Evolutionary conservation across 2,329 filamentous ascomycete species (phyloP).

Genomic region (Pestalotiopsis sp.): DNA sequence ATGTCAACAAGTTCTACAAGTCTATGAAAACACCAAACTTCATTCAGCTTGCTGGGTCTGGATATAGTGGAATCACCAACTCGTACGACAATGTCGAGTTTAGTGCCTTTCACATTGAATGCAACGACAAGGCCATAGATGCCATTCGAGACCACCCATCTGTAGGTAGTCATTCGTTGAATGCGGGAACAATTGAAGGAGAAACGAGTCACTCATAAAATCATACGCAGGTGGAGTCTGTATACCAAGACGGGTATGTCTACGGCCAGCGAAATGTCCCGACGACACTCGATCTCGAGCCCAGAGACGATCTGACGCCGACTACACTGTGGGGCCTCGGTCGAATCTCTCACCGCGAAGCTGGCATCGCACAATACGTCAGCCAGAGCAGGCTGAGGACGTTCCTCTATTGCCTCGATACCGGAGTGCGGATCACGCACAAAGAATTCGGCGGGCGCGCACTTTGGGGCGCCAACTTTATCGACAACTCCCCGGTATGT

Average conservation of each 20-base stretch:
- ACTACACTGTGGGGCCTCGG: conserved; percentile 26
- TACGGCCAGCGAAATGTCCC: conserved; percentile 16
- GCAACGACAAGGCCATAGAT: conserved; percentile 23
- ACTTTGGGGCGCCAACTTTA: conserved; percentile 28
- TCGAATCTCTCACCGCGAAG: conserved; percentile 27
- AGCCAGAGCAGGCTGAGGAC: conserved; percentile 16
- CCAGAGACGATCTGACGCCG: conserved; percentile 14
- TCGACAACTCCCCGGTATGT: conserved; percentile 22
- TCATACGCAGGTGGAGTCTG: conserved; percentile 25
- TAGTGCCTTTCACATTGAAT: conserved; percentile 29
- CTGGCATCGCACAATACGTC: conserved; percentile 21
- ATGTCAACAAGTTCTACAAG: conserved; percentile 20
- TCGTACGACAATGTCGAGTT: conserved; percentile 23
- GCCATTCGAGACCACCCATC: conserved; percentile 21
- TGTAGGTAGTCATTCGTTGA: too few relatives aligned
- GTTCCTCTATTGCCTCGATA: conserved; percentile 29
- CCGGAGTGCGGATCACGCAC: conserved; percentile 28
- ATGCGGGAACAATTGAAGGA: too few relatives aligned
- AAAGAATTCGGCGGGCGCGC: conserved; percentile 29
- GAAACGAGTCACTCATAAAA: not conserved
- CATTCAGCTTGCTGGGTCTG: conserved; percentile 9
- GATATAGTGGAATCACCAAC: conserved; percentile 21
- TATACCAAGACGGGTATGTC: conserved; percentile 23
- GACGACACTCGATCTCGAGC: not conserved
- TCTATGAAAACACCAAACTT: conserved; percentile 18